Evolutionary conservation across 2,329 filamentous ascomycete species (phyloP).

Genomic region (Dactylellina haptotyla): DNA sequence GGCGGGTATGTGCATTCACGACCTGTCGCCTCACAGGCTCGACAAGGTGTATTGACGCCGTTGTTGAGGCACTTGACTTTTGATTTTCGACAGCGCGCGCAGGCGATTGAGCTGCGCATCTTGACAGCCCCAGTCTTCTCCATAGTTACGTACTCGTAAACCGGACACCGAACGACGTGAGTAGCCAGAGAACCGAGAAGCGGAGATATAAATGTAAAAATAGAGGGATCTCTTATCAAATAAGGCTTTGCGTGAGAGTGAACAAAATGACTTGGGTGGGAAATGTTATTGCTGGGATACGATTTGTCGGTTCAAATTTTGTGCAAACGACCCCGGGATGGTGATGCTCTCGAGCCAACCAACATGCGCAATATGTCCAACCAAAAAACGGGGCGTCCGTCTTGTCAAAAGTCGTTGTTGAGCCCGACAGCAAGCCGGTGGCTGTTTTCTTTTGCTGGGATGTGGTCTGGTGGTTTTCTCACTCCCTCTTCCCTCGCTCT

Average conservation of each 20-base stretch:
- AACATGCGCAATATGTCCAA: conserved; percentile 45
- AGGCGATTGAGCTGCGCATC: conserved; percentile 59
- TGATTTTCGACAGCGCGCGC: conserved; percentile 61
- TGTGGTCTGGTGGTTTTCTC: neutral
- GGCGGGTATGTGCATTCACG: conserved; percentile 78
- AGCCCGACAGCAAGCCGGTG: conserved; percentile 1
- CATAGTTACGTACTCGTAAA: conserved; percentile 24
- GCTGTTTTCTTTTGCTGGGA: conserved; percentile 11
- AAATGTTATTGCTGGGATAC: neutral
- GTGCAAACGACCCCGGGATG: conserved; percentile 18
- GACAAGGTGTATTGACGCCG: conserved; percentile 76
- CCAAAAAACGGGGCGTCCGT: conserved; percentile 16
- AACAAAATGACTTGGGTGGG: neutral
- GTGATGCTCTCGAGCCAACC: conserved; percentile 29
- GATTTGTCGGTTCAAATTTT: conserved; percentile 23
- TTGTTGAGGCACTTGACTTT: conserved; percentile 90
- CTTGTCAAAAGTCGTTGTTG: conserved; percentile 9
- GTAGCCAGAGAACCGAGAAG: neutral
- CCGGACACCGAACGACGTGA: neutral
- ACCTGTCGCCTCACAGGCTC: conserved; percentile 76
- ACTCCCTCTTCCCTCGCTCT: no score
- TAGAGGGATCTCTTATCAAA: neutral
- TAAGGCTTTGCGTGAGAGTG: neutral
- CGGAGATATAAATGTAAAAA: neutral
- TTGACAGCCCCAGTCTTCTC: conserved; percentile 54